Evolutionary conservation across 768 basidiomycete species (phyloP).

Genomic region (Kwoniella botswanensis): DNA sequence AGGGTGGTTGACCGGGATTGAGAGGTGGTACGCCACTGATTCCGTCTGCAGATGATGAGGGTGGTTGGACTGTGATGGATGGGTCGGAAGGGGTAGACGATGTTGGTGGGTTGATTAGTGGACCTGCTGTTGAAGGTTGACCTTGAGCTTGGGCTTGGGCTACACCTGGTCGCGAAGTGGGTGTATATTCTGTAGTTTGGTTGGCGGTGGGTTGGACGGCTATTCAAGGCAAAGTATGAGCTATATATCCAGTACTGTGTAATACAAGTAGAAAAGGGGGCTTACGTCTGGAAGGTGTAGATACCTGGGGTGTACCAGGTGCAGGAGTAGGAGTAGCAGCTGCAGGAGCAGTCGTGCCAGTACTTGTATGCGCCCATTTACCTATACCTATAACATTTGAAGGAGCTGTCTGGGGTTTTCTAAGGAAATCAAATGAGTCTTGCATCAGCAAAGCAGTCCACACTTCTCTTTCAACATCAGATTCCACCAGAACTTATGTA

Average conservation of each 20-base stretch:
- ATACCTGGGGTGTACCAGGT: conserved; percentile 2
- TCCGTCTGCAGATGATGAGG: conserved; percentile 25
- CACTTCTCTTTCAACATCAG: neutral
- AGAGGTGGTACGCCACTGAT: conserved; percentile 20
- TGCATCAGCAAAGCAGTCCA: neutral
- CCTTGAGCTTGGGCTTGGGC: neutral
- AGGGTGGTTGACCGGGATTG: conserved; percentile 35
- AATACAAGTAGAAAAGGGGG: neutral
- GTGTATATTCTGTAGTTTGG: conserved; percentile 56
- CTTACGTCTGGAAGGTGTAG: conserved; percentile 13
- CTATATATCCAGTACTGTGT: neutral
- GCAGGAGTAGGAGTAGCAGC: conserved; percentile 16
- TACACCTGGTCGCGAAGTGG: conserved; percentile 42
- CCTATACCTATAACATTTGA: conserved; percentile 52
- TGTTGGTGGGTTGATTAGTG: conserved; percentile 34
- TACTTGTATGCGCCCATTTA: conserved; percentile 52
- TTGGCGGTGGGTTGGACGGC: conserved; percentile 30
- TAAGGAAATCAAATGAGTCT: conserved; percentile 3
- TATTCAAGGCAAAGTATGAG: neutral
- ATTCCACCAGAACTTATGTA: neutral
- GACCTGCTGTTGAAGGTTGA: conserved; percentile 13
- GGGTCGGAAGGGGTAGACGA: conserved; percentile 35
- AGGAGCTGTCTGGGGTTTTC: conserved; percentile 41
- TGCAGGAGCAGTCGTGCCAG: conserved; percentile 28
- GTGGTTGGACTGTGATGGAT: conserved; percentile 33